A percentile compares a stretch with the other conserved stretches of the same genome.
phyloP scores from a whole-genome alignment of 768 basidiomycete genomes.

The Cystoderma amianthinum region DNA sequence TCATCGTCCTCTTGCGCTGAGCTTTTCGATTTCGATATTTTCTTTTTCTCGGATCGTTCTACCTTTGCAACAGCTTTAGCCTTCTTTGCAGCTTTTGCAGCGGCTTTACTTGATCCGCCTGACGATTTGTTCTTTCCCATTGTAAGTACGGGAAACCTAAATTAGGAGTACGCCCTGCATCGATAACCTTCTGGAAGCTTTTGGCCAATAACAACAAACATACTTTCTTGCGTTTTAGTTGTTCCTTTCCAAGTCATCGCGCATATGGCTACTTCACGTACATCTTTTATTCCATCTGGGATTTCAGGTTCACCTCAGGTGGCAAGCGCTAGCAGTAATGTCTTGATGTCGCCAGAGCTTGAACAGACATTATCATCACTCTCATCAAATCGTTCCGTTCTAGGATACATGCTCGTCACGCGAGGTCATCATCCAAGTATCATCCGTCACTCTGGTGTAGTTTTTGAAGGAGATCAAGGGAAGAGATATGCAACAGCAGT shows the following conservation, averaged over 20 bases:
- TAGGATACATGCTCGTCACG: slow-evolving; percentile 82
- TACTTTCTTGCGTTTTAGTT: too few species aligned
- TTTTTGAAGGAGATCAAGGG: slow-evolving; percentile 83
- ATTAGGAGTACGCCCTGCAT: too few species aligned
- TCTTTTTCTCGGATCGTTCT: slow-evolving; percentile 66
- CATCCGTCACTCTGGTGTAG: slow-evolving; percentile 77
- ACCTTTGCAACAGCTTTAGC: slow-evolving; percentile 60
- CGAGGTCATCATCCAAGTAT: slow-evolving; percentile 69
- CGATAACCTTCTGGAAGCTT: too few species aligned
- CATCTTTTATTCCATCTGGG: too few species aligned
- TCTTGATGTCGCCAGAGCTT: slow-evolving; percentile 78
- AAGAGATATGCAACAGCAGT: slow-evolving; percentile 68
- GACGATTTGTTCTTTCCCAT: slow-evolving; percentile 53
- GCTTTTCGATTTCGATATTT: slow-evolving; percentile 30
- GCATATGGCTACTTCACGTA: too few species aligned
- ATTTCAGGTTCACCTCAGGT: too few species aligned
- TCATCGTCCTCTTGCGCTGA: slow-evolving; percentile 53
- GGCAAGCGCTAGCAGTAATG: too few species aligned
- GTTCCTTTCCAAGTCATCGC: too few species aligned
- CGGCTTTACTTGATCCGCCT: slow-evolving; percentile 24
- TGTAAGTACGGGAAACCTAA: too few species aligned
- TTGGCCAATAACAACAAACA: too few species aligned
- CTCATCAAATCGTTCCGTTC: slow-evolving; percentile 76
- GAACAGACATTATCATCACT: slow-evolving; percentile 73
- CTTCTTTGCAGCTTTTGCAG: slow-evolving; percentile 60